A percentile compares a stretch with the other conserved stretches of the same genome.
Conservation (phyloP, 257 asterid genomes). For the Verbena officinalis region DNA sequence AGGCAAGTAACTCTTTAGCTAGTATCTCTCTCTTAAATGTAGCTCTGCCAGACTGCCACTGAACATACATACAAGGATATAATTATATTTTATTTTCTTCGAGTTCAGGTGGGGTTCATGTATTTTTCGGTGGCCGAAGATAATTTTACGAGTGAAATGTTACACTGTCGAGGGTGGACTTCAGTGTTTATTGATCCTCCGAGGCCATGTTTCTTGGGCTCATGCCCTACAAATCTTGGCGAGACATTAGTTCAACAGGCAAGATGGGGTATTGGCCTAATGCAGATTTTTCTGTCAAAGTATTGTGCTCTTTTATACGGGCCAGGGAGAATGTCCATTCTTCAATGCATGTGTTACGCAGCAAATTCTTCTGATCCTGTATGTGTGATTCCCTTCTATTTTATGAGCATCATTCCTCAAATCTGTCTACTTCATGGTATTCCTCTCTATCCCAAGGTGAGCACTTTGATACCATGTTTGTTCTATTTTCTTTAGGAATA, state of each 20-base stretch:
- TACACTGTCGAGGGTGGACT: constrained; percentile 56
- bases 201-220: constrained; percentile 53
- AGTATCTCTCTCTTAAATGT: no score
- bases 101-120: no score
- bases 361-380: constrained; percentile 17
- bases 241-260: constrained; percentile 48
- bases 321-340: constrained; percentile 37
- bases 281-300: constrained; percentile 34
- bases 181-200: constrained; percentile 43
- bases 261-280: constrained; percentile 47
- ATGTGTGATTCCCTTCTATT: no score
- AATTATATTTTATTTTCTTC: no score
- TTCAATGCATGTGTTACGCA: constrained; percentile 40
- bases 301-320: constrained; percentile 44
- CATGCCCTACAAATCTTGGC: constrained; percentile 39
- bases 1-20: no score
- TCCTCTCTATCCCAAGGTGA: constrained; percentile 47
- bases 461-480: no score
- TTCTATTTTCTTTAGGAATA: no score
- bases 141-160: constrained; percentile 38
- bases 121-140: no score
- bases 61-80: no score
- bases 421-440: constrained; percentile 36
- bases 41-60: no score
- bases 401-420: constrained; percentile 38